Percentiles rank a stretch among this genome's conserved stretches.
Conservation (phyloP, 2,329 filamentous ascomycete species). For the Coniochaeta sp. region DNA sequence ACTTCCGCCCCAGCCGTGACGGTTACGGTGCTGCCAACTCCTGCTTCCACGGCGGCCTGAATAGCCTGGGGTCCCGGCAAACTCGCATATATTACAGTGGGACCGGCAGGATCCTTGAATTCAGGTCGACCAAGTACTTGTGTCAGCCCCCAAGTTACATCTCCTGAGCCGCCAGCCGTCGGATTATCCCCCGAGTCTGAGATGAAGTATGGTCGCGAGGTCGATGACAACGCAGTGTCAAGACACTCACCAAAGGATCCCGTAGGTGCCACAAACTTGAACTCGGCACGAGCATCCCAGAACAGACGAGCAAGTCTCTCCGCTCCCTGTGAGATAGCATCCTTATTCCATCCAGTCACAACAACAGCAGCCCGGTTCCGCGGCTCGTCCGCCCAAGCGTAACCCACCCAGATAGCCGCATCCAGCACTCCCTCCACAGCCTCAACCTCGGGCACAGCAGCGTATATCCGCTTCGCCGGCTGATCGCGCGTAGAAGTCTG, state of each 20-base stretch:
- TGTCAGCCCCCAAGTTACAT: constrained; percentile 43
- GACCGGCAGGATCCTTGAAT: constrained; percentile 27
- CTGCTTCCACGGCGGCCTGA: constrained; percentile 30
- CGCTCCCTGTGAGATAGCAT: constrained; percentile 28
- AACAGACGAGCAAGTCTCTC: constrained; percentile 36
- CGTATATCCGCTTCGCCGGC: constrained; percentile 42
- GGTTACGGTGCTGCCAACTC: constrained; percentile 37
- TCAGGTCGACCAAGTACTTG: constrained; percentile 35
- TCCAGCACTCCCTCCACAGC: constrained; percentile 33
- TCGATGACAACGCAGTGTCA: constrained; percentile 31
- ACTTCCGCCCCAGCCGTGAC: constrained; percentile 43
- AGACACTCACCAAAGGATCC: constrained; percentile 38
- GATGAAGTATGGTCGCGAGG: constrained; percentile 40
- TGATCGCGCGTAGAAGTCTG: constrained; percentile 47
- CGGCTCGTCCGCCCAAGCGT: constrained; percentile 48
- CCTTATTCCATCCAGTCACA: constrained; percentile 41
- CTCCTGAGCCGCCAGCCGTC: constrained; percentile 45
- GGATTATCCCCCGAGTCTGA: constrained; percentile 50
- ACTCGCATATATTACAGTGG: constrained; percentile 43
- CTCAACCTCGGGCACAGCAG: constrained; percentile 35
- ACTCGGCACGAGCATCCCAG: constrained; percentile 37
- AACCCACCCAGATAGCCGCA: constrained; percentile 47
- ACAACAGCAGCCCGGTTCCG: constrained; percentile 41
- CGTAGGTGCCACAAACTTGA: constrained; percentile 44
- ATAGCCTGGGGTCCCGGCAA: constrained; percentile 39